phyloP scores from a whole-genome alignment of 805 yeast species.

The Zygoascus flipseniorum region DNA sequence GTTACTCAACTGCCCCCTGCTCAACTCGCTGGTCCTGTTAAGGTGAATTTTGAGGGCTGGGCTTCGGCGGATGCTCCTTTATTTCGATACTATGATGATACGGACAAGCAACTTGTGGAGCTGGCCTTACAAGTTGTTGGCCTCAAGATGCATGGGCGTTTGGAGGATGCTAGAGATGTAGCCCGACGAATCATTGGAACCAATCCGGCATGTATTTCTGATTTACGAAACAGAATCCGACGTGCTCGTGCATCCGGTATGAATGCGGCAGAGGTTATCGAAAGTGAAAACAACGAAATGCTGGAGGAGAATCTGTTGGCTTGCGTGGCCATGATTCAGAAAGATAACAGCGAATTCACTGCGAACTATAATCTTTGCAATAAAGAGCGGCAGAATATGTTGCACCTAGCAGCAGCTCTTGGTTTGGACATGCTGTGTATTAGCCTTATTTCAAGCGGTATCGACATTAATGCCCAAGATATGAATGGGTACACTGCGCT shows the following conservation, averaged over 20 bases:
- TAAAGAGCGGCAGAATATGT: conserved; percentile 73
- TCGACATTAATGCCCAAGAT: conserved; percentile 55
- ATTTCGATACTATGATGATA: conserved; percentile 90
- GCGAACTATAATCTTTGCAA: conserved; percentile 81
- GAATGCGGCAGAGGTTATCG: neutral
- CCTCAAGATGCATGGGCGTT: conserved; percentile 87
- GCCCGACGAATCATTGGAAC: conserved; percentile 82
- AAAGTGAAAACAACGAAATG: conserved; percentile 10
- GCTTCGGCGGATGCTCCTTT: conserved; percentile 40
- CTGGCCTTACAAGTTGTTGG: conserved; percentile 95
- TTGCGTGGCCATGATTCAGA: conserved; percentile 18
- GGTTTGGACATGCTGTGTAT: conserved; percentile 57
- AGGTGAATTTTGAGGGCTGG: conserved; percentile 67
- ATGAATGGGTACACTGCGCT: conserved; percentile 78
- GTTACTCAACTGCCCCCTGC: conserved; percentile 94
- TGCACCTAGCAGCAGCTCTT: conserved; percentile 76
- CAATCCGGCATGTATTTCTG: conserved; percentile 23
- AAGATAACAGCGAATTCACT: conserved; percentile 20
- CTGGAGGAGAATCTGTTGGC: conserved; percentile 20
- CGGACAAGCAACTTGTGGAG: conserved; percentile 90
- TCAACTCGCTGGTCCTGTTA: conserved; percentile 78
- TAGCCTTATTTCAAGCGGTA: conserved; percentile 56
- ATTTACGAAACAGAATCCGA: neutral
- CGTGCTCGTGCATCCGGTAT: conserved; percentile 20
- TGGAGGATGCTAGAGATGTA: conserved; percentile 90